Percentiles rank a stretch among this genome's conserved stretches.
Conservation (phyloP, 2,329 filamentous ascomycete species). For the Cladosporium halotolerans region DNA sequence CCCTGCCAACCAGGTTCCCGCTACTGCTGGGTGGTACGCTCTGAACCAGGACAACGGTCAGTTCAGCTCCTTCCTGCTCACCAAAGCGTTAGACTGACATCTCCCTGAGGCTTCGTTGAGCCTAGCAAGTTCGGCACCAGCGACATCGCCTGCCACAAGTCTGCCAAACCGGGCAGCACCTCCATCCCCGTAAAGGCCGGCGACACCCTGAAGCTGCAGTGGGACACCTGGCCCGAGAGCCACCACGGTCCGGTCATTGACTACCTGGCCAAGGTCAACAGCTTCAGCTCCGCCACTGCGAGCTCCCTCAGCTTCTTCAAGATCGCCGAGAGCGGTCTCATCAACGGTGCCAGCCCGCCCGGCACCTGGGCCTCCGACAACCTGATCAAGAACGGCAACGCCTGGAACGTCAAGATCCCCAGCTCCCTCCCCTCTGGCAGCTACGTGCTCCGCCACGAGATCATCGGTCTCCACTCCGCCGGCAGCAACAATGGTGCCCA, state of each 20-base stretch:
- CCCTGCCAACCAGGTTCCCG: not conserved
- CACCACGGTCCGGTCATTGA: constrained; percentile 60
- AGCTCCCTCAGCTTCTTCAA: constrained; percentile 55
- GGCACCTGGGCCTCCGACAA: constrained; percentile 52
- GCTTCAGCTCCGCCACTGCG: constrained; percentile 49
- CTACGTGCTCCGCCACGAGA: constrained; percentile 55
- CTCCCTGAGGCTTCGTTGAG: constrained; percentile 22
- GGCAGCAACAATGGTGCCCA: constrained; percentile 39
- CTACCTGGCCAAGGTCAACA: constrained; percentile 55
- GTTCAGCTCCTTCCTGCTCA: not conserved
- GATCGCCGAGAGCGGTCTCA: constrained; percentile 52
- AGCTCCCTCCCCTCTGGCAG: constrained; percentile 48
- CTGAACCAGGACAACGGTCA: constrained; percentile 32
- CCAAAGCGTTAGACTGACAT: not conserved
- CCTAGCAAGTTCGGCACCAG: constrained; percentile 18
- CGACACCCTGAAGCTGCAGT: constrained; percentile 52
- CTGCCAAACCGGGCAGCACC: constrained; percentile 44
- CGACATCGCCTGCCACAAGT: constrained; percentile 43
- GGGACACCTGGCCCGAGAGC: constrained; percentile 58
- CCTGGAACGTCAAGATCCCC: constrained; percentile 45
- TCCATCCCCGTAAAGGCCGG: constrained; percentile 55
- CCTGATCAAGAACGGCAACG: constrained; percentile 26
- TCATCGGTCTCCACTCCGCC: constrained; percentile 54
- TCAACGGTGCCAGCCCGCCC: constrained; percentile 36
- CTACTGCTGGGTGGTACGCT: constrained; percentile 8